Conservation (phyloP, 345 rosid species). For the Ricinus communis region DNA sequence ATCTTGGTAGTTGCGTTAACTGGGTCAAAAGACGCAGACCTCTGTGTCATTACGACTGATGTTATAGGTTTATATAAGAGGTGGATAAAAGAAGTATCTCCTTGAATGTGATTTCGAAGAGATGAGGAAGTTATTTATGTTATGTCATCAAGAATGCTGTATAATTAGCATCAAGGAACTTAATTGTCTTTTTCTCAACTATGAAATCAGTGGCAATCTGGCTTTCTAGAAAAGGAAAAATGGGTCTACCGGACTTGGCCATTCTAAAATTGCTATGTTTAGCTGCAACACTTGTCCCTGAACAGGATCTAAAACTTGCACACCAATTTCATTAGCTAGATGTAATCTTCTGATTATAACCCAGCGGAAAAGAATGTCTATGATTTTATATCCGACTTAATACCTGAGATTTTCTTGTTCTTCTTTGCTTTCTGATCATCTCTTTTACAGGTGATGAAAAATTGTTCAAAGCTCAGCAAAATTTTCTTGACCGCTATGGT, state of each 20-base stretch:
- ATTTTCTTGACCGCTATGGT: constrained; percentile 94
- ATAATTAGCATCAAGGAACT: neutral
- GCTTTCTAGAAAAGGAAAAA: neutral
- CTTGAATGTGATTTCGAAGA: neutral
- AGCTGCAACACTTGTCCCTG: neutral
- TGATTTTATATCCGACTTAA: neutral
- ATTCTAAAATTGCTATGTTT: neutral
- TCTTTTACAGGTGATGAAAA: constrained; percentile 67
- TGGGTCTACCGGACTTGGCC: neutral
- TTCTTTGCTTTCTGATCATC: neutral
- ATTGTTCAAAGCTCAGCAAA: constrained; percentile 64
- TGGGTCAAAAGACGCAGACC: neutral
- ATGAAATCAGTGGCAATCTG: neutral
- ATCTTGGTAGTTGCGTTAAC: neutral
- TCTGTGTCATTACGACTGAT: neutral
- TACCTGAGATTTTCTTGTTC: neutral
- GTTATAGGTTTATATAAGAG: neutral
- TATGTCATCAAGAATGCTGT: neutral
- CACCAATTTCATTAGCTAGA: neutral
- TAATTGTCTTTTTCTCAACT: neutral
- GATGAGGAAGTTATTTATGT: neutral
- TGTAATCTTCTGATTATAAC: neutral
- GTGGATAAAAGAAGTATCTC: neutral
- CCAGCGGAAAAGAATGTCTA: neutral
- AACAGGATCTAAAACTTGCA: neutral